Evolutionary conservation across 2,329 filamentous ascomycete species (phyloP).

Genomic region (Aspergillus pseudotamarii): DNA sequence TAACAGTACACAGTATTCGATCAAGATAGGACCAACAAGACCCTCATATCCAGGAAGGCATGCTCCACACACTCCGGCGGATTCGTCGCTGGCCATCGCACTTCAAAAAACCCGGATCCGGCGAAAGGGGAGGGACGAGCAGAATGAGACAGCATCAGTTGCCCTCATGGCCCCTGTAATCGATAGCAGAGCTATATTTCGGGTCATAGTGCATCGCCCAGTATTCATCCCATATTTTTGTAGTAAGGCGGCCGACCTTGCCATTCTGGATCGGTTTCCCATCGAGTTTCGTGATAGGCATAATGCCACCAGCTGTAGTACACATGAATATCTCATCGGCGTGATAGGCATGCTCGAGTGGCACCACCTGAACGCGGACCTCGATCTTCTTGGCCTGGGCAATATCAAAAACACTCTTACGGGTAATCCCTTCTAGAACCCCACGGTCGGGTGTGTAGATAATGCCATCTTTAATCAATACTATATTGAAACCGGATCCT

Average conservation of each 20-base stretch:
- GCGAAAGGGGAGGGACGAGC: background rate
- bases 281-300: slow-evolving; percentile 55
- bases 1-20: too few species aligned
- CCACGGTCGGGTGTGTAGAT: slow-evolving; percentile 53
- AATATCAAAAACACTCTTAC: slow-evolving; percentile 53
- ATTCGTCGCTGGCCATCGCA: background rate
- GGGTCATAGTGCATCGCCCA: slow-evolving; percentile 53
- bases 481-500: slow-evolving; percentile 54
- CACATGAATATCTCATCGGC: slow-evolving; percentile 57
- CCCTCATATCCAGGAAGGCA: too few species aligned
- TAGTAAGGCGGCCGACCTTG: slow-evolving; percentile 50
- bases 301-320: slow-evolving; percentile 57
- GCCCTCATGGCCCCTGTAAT: background rate
- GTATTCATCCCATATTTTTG: slow-evolving; percentile 55
- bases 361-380: slow-evolving; percentile 46
- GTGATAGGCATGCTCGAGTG: slow-evolving; percentile 45
- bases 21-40: too few species aligned
- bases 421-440: slow-evolving; percentile 53
- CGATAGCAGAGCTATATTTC: slow-evolving; percentile 31
- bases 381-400: slow-evolving; percentile 38
- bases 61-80: background rate
- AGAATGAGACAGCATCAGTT: background rate
- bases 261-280: slow-evolving; percentile 46
- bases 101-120: background rate
- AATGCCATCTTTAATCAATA: slow-evolving; percentile 49